These are phyloP conservation scores for Talaromyces sp. DNA, from an alignment of 2,329 filamentous ascomycete genomes.

Conservation along the genomic window DNA sequence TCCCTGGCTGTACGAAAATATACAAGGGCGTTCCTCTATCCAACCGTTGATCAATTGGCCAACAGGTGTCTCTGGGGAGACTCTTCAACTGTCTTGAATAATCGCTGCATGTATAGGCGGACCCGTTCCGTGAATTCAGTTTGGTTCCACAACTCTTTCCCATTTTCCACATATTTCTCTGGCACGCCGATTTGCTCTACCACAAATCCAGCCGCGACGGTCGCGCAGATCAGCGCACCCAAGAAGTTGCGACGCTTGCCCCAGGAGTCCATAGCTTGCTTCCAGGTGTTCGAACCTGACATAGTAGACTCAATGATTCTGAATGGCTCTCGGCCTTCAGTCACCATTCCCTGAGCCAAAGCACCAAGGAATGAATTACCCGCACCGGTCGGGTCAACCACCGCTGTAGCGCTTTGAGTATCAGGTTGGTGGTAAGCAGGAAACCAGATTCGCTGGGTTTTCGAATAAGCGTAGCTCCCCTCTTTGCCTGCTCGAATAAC, in stretches of 20 bases:
- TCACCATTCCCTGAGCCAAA: conserved; percentile 58
- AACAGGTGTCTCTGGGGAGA: conserved; percentile 40
- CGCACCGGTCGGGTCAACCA: conserved; percentile 91
- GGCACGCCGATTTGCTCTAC: conserved; percentile 95
- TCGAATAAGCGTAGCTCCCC: conserved; percentile 54
- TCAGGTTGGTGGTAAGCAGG: conserved; percentile 69
- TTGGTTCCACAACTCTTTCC: conserved; percentile 49
- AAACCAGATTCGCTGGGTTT: conserved; percentile 62
- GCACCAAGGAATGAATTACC: conserved; percentile 85
- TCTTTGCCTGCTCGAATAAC: conserved; percentile 65
- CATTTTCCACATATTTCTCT: conserved; percentile 33
- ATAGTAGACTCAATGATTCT: conserved; percentile 35
- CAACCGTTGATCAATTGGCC: conserved; percentile 36
- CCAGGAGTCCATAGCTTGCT: conserved; percentile 46
- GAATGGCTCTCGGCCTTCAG: conserved; percentile 38
- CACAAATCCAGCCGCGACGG: conserved; percentile 83
- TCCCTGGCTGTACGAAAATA: conserved; percentile 43
- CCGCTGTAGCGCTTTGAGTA: conserved; percentile 42
- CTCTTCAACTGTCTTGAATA: conserved; percentile 44
- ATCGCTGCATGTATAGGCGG: conserved; percentile 47
- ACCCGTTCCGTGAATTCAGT: conserved; percentile 48
- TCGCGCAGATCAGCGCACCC: conserved; percentile 75
- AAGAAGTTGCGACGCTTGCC: conserved; percentile 53
- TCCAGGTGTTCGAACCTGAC: conserved; percentile 60
- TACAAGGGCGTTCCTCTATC: conserved; percentile 40